Evolutionary conservation across 805 yeast species (phyloP).

Genomic region (Saccharomycopsis javanensis): DNA sequence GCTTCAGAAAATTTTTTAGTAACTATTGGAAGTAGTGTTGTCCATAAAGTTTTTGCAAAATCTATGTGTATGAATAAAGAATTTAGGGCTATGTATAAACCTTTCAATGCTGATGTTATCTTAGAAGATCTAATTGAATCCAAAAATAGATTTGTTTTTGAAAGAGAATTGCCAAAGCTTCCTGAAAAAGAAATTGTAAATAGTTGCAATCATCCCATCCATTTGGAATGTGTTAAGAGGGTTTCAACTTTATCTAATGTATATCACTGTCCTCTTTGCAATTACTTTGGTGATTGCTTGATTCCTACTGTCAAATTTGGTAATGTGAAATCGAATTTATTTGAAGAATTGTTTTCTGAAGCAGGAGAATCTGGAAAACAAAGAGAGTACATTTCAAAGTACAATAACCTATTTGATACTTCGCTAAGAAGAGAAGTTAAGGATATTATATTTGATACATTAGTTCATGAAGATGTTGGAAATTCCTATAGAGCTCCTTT

Average conservation of each 20-base stretch:
- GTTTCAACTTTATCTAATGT: background rate
- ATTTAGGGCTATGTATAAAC: conserved; percentile 25
- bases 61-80: conserved; percentile 52
- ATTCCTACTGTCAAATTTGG: conserved; percentile 7
- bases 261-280: conserved; percentile 14
- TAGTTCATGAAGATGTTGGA: background rate
- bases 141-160: background rate
- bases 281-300: conserved; percentile 6
- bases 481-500: background rate
- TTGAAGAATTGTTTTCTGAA: background rate
- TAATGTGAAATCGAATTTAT: background rate
- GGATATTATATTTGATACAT: background rate
- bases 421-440: background rate
- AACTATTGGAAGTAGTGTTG: conserved; percentile 47
- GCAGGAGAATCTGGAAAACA: background rate
- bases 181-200: conserved; percentile 1
- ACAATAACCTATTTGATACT: background rate
- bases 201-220: conserved; percentile 17
- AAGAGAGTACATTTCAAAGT: background rate
- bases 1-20: conserved; percentile 62
- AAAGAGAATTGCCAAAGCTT: background rate
- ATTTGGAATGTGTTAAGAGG: conserved; percentile 8
- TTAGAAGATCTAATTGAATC: conserved; percentile 2
- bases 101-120: conserved; percentile 18
- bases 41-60: conserved; percentile 47